Evolutionary conservation across 345 rosid genomes (phyloP), one percentile per base, ranked within the genome.

Genomic region (Rhodamnia argentea): DNA sequence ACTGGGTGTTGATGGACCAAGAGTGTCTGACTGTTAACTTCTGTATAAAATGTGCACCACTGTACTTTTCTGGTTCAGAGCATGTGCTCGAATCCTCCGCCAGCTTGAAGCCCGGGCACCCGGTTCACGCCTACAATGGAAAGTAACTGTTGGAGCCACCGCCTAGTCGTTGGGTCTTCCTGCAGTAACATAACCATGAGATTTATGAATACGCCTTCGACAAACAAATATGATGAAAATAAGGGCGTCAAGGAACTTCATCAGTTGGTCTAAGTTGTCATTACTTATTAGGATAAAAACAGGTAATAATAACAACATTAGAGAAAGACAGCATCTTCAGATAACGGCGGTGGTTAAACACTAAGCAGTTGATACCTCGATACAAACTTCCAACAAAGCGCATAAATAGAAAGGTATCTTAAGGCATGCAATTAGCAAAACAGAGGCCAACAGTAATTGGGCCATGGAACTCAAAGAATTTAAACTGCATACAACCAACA

Each of bases 101-200:
- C 97, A 58, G 93, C 91, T 87, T 90, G 96, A 86, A 95, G 94
- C 24, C 92, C 82, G 1, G 98, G 93, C 42, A 94, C 93, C 52
- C 95, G 94, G 85, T 86, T 93, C 88, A 87, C 92, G n/a, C 96
- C 95, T 23, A 98, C 96, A 86, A 92, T 93, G 92, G 91, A 92
- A 88, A 98, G 98, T 92, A 98, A 86, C 89, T 96, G 99, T 40
- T 96, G 96, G 87, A 96, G 94, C 99, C 99, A 96, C 89, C 95
- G 90, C 91, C 98, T 96, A 13, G 99, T 93, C 7, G 96, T 96
- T 86, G 92, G 96, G 89, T 98, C 99, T 84, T 98, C 99, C 99
- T 95, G 92, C 27, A 24, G 60, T 15, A 32, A 70, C 13, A 32
- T 18, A 70, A 37, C 47, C 78, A 37, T 2, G 47, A 70, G 47